Conservation (phyloP, 306 rosid genomes). For the Hippophae rhamnoides region DNA sequence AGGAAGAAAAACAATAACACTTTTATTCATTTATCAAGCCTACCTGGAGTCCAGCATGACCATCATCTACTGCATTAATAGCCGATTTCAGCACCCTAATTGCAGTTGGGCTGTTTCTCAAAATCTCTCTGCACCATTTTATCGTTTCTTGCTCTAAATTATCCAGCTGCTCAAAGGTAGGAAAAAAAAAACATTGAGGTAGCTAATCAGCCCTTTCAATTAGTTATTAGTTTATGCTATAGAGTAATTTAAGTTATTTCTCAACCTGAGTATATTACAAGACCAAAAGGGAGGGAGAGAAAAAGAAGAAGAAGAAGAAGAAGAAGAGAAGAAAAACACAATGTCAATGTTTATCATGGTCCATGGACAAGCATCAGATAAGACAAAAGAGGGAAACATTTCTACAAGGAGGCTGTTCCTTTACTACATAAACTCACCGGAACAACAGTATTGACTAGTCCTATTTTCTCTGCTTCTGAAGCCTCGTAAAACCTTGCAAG, state of each 20-base stretch:
- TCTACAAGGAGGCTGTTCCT: too few species aligned
- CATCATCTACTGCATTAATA: slow-evolving; percentile 86
- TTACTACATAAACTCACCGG: slow-evolving; percentile 38
- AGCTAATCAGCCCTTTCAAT: background rate
- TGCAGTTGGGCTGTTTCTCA: slow-evolving; percentile 86
- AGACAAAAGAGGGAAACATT: too few species aligned
- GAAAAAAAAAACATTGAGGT: background rate
- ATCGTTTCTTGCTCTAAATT: slow-evolving; percentile 72
- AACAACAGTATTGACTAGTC: slow-evolving; percentile 78
- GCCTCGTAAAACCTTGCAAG: slow-evolving; percentile 78
- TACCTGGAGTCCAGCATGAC: slow-evolving; percentile 93
- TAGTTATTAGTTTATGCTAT: background rate
- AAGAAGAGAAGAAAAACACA: too few species aligned
- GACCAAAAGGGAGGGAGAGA: too few species aligned
- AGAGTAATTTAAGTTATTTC: background rate
- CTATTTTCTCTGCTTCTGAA: slow-evolving; percentile 88
- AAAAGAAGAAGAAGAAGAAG: too few species aligned
- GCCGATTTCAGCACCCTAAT: slow-evolving; percentile 75
- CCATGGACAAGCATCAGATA: too few species aligned
- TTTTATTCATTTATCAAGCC: background rate
- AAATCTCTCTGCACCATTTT: slow-evolving; percentile 81
- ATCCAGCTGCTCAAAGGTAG: slow-evolving; percentile 41
- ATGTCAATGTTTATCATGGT: too few species aligned
- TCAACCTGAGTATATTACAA: too few species aligned
- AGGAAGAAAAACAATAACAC: too few species aligned